Conservation (phyloP, 768 basidiomycete species). For the Hemileccinum impolitum region DNA sequence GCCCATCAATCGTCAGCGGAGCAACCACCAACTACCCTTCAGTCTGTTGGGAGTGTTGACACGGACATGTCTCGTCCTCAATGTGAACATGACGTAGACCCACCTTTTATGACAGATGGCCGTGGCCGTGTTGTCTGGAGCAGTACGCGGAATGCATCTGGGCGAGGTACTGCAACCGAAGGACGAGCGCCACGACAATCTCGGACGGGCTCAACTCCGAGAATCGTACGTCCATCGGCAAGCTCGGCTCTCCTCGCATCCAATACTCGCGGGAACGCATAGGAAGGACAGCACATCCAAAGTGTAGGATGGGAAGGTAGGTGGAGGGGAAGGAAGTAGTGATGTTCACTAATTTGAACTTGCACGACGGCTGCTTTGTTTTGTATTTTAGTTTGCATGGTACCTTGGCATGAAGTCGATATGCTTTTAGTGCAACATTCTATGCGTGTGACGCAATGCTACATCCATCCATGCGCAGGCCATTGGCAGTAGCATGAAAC, state of each 20-base stretch:
- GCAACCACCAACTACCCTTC: not conserved
- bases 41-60: slow-evolving; percentile 2
- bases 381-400: slow-evolving; percentile 14
- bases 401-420: slow-evolving; percentile 1
- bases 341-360: slow-evolving; percentile 11
- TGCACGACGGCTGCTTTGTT: not conserved
- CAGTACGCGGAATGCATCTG: slow-evolving; percentile 24
- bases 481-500: not conserved
- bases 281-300: slow-evolving; percentile 21
- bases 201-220: slow-evolving; percentile 19
- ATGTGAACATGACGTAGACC: slow-evolving; percentile 36
- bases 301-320: slow-evolving; percentile 16
- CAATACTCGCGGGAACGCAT: slow-evolving; percentile 15
- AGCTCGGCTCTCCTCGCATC: slow-evolving; percentile 5
- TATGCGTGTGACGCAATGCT: not conserved
- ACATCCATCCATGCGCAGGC: not conserved
- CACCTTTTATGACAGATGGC: slow-evolving; percentile 63
- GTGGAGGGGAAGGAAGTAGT: slow-evolving; percentile 9
- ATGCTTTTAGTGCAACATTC: not conserved
- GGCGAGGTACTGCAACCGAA: slow-evolving; percentile 16
- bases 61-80: slow-evolving; percentile 15
- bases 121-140: slow-evolving; percentile 56
- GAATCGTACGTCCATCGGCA: slow-evolving; percentile 15
- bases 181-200: slow-evolving; percentile 20
- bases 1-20: not conserved